These are phyloP conservation scores for Rhytidiadelphus loreus DNA, from an alignment of 225 moss, liverwort and hornwort genomes.

Conservation along the genomic window DNA sequence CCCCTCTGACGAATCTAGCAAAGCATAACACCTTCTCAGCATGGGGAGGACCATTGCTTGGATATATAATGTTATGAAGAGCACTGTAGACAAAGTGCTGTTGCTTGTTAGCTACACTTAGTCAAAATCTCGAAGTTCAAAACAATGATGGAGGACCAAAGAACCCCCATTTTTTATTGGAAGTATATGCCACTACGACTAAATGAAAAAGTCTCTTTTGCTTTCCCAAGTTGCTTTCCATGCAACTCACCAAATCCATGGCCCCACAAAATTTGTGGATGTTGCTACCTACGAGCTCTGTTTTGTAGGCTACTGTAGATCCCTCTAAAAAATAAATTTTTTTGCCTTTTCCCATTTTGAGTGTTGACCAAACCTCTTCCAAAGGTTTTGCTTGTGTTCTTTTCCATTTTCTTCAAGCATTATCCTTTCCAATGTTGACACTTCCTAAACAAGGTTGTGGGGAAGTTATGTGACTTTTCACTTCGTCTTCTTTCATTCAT, in stretches of 20 bases:
- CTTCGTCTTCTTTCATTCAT: no score
- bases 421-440: no score
- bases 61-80: neutral
- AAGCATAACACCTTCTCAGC: neutral
- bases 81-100: neutral
- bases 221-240: neutral
- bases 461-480: no score
- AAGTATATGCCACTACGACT: no score
- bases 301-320: neutral
- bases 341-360: neutral
- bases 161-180: no score
- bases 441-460: no score
- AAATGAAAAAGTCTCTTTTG: no score
- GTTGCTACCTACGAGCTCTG: neutral
- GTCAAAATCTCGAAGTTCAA: neutral
- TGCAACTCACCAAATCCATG: neutral
- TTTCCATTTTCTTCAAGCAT: no score
- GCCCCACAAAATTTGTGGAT: neutral
- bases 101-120: neutral
- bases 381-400: neutral
- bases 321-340: neutral
- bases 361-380: neutral
- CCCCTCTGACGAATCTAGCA: no score
- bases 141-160: neutral
- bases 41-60: no score